phyloP scores from a whole-genome alignment of 1,284 basidiomycete species.

The Chiua sp. region DNA sequence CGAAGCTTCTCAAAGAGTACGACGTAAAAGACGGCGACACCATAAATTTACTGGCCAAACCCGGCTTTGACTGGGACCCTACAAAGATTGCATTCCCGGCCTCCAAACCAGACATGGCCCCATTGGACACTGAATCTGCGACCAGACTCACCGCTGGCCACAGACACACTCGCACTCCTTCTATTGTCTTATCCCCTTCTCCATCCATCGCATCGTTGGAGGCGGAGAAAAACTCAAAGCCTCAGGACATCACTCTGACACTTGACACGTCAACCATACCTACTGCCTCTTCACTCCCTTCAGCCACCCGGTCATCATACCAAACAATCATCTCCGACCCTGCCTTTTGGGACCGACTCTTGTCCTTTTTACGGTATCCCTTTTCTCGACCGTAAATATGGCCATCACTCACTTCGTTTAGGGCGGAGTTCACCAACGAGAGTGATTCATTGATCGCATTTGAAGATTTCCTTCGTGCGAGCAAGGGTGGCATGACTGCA shows the following conservation, averaged over 20 bases:
- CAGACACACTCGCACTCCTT: slow-evolving; percentile 69
- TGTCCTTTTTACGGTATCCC: slow-evolving; percentile 64
- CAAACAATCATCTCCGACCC: slow-evolving; percentile 73
- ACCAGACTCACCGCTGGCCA: slow-evolving; percentile 31
- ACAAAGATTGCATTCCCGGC: slow-evolving; percentile 36
- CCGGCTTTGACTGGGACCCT: slow-evolving; percentile 72
- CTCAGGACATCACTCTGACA: slow-evolving; percentile 69
- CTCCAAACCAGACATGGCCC: slow-evolving; percentile 23
- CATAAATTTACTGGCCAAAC: slow-evolving; percentile 85
- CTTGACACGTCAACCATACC: slow-evolving; percentile 60
- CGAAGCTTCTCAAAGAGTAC: slow-evolving; percentile 89
- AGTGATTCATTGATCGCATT: slow-evolving; percentile 66
- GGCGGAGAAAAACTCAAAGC: slow-evolving; percentile 40
- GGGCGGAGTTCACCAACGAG: slow-evolving; percentile 59
- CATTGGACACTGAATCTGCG: slow-evolving; percentile 19
- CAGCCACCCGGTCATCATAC: slow-evolving; percentile 59
- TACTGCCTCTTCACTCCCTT: slow-evolving; percentile 41
- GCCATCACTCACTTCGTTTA: slow-evolving; percentile 35
- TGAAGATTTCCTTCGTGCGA: slow-evolving; percentile 76
- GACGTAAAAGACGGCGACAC: slow-evolving; percentile 78
- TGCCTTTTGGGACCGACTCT: slow-evolving; percentile 76
- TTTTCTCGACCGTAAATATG: not conserved
- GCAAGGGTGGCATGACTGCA: slow-evolving; percentile 70
- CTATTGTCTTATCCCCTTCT: slow-evolving; percentile 76
- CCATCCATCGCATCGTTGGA: slow-evolving; percentile 53